These are phyloP conservation scores for Podaxis sp. DNA, from an alignment of 768 basidiomycete species.

Conservation along the genomic window DNA sequence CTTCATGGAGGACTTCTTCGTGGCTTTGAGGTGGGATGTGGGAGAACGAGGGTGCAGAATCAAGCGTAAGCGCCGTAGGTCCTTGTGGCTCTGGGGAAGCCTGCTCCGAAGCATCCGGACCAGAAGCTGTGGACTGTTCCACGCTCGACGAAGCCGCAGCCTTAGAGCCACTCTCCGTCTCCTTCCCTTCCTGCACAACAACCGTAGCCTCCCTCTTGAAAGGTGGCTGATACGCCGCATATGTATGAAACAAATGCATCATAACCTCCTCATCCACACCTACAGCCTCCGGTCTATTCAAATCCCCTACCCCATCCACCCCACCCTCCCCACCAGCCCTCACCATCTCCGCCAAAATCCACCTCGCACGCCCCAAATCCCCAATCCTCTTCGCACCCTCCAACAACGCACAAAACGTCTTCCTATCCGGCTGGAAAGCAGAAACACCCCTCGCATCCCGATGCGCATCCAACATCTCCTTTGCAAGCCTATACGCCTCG, in stretches of 20 bases:
- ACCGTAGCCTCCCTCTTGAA: constrained; percentile 54
- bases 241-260: constrained; percentile 84
- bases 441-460: constrained; percentile 61
- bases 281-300: constrained; percentile 22
- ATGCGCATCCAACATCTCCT: constrained; percentile 82
- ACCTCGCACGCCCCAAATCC: constrained; percentile 78
- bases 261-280: constrained; percentile 67
- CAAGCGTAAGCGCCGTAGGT: constrained; percentile 1
- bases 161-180: constrained; percentile 9
- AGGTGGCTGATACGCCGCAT: constrained; percentile 75
- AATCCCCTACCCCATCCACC: constrained; percentile 8
- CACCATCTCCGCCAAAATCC: constrained; percentile 89
- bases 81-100: background rate
- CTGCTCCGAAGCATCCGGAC: background rate
- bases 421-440: constrained; percentile 55
- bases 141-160: background rate
- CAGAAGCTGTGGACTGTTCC: background rate
- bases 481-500: constrained; percentile 81
- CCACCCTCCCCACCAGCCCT: constrained; percentile 27
- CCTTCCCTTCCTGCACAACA: constrained; percentile 29
- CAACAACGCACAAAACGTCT: constrained; percentile 80
- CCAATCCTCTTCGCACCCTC: constrained; percentile 88
- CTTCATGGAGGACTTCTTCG: constrained; percentile 72
- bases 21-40: constrained; percentile 71
- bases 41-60: constrained; percentile 32